Conservation (phyloP, 2,329 filamentous ascomycete species). For the Fulvia fulva region DNA sequence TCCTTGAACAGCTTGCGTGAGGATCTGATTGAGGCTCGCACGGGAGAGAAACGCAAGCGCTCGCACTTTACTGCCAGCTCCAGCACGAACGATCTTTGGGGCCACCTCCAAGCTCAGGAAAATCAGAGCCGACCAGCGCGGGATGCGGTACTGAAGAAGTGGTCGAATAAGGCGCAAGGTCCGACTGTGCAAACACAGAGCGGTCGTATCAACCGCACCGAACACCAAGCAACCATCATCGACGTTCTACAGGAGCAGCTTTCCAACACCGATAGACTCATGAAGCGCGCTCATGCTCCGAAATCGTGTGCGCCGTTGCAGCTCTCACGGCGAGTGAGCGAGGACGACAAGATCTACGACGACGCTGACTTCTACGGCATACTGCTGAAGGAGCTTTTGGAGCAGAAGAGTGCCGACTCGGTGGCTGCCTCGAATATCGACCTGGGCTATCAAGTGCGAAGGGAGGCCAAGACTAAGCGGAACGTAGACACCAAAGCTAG, state of each 20-base stretch:
- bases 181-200: constrained; percentile 54
- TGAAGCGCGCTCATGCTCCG: constrained; percentile 65
- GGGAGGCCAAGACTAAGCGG: constrained; percentile 79
- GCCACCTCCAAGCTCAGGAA: constrained; percentile 65
- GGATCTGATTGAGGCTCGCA: constrained; percentile 51
- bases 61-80: constrained; percentile 51
- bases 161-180: constrained; percentile 74
- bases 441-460: constrained; percentile 46
- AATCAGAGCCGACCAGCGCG: constrained; percentile 56
- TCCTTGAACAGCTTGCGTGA: constrained; percentile 69
- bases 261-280: constrained; percentile 59
- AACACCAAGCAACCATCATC: constrained; percentile 62
- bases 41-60: constrained; percentile 59
- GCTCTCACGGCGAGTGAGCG: constrained; percentile 40
- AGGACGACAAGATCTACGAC: constrained; percentile 71
- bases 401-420: constrained; percentile 66
- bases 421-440: constrained; percentile 39
- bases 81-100: constrained; percentile 66
- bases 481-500: constrained; percentile 89
- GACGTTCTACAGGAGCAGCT: constrained; percentile 67
- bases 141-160: constrained; percentile 76
- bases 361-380: constrained; percentile 94
- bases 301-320: constrained; percentile 74
- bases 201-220: constrained; percentile 57
- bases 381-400: constrained; percentile 86